Percentiles rank a stretch among this genome's conserved stretches.
Evolutionary conservation across 768 basidiomycete species (phyloP).

Genomic region (Termitomyces sp.): DNA sequence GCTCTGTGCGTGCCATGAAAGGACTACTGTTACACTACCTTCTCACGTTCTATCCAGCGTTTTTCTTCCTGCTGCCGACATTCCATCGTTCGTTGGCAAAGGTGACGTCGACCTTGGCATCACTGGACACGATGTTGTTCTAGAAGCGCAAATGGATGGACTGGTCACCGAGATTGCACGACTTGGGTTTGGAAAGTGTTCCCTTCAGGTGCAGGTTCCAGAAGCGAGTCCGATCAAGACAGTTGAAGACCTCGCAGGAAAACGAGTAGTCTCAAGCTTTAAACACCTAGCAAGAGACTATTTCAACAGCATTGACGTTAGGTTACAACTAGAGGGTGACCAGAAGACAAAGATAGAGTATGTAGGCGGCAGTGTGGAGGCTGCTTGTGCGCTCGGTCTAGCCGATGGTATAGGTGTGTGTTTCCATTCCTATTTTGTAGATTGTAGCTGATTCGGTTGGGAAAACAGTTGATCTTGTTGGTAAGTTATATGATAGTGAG

Average conservation of each 20-base stretch:
- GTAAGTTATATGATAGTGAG: constrained; percentile 34
- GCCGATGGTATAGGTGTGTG: constrained; percentile 92
- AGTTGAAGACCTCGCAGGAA: constrained; percentile 80
- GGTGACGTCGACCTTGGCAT: constrained; percentile 96
- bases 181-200: constrained; percentile 91
- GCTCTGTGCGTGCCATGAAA: constrained; percentile 67
- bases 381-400: constrained; percentile 92
- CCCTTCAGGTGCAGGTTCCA: constrained; percentile 87
- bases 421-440: background rate
- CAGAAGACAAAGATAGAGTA: constrained; percentile 83
- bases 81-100: constrained; percentile 97
- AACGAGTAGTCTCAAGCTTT: constrained; percentile 92
- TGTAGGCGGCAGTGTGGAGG: constrained; percentile 96
- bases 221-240: constrained; percentile 63
- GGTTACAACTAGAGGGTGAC: constrained; percentile 44
- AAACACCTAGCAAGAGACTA: constrained; percentile 81
- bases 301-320: constrained; percentile 63
- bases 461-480: constrained; percentile 84
- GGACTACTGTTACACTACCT: background rate
- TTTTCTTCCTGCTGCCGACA: constrained; percentile 94
- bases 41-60: constrained; percentile 50
- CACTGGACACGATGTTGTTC: constrained; percentile 96
- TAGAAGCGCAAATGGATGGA: constrained; percentile 80
- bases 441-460: constrained; percentile 3
- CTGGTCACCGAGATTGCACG: constrained; percentile 75